Base-by-base conservation (phyloP, 441 rosid species). In the Sinapis alba region DNA sequence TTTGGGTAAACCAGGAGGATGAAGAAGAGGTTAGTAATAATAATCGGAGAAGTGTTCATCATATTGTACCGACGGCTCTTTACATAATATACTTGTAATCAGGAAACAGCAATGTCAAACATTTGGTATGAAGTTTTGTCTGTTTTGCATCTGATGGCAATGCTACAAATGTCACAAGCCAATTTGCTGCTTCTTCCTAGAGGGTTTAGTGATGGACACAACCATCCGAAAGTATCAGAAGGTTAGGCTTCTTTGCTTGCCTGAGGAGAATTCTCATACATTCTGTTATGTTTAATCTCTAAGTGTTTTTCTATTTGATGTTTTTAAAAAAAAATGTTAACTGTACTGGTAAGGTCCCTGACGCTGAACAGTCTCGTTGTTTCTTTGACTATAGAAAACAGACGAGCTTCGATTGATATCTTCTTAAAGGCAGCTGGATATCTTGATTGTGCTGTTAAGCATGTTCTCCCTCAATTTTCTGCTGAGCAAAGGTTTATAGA, bases 391-490 rank as follows among this genome's bases (percentile, higher is more conserved):
- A 65, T 79, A 96, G 99, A 93, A 75, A 90, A 85, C 86, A 88
- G 96, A 87, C 86, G 94, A 62, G 91, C 96, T 41, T 85, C 98
- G 0, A 71, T 96, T 75, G 98, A 96, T 74, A 86, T 92, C 81
- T 96, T 96, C 86, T 83, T 93, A 86, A 91, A 90, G 86, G 99
- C 97, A 65, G 96, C 97, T 27, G 99, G 99, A 72, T 92, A 88
- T 81, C 83, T 96, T 82, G 98, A 96, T 79, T 92, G 92, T 84
- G 98, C 97, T 51, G 89, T 96, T 60, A 90, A 85, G 34, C 84
- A 90, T 77, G 96, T 93, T 73, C 93, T 96, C 59, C 99, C 98
- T 54, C 97, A 90, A 71, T 83, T 96, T 68, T 87, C 93, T 51
- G 59, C 80, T 75, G 93, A 88, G 74, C 80, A 86, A 81, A 90